Conservation (phyloP, 176 grass and related monocot species). For the Rhynchospora tenuis region DNA sequence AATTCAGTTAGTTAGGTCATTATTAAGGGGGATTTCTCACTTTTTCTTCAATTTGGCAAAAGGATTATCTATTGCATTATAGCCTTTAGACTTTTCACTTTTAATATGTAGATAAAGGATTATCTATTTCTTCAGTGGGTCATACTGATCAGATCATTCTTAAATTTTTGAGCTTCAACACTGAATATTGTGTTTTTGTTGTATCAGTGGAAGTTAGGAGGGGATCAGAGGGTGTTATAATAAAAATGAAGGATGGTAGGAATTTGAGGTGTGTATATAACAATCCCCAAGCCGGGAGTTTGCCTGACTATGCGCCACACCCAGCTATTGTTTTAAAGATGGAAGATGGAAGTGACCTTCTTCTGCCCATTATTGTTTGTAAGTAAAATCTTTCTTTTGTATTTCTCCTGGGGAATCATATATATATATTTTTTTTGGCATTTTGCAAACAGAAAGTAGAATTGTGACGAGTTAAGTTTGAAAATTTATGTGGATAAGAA, state of each 20-base stretch:
- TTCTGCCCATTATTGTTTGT: conserved; percentile 98
- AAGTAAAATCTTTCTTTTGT: conserved; percentile 26
- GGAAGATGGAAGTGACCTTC: conserved; percentile 85
- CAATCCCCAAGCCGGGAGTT: conserved; percentile 60
- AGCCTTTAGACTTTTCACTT: not conserved
- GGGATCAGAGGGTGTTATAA: conserved; percentile 78
- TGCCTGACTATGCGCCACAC: conserved; percentile 75
- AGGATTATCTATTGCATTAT: not conserved
- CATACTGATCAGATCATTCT: not conserved
- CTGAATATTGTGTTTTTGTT: conserved; percentile 14
- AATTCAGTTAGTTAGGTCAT: not conserved
- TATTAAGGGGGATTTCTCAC: not conserved
- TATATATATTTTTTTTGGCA: not conserved
- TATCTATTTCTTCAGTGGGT: no score
- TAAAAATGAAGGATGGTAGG: conserved; percentile 86
- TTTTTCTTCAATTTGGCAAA: no score
- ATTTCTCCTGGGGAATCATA: not conserved
- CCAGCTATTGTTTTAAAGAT: conserved; percentile 89
- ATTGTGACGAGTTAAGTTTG: not conserved
- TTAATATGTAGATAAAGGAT: no score
- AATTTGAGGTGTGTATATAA: conserved; percentile 67
- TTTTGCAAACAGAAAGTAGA: not conserved
- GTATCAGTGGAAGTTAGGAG: conserved; percentile 75
- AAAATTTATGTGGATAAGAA: not conserved
- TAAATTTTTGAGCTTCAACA: not conserved